These are phyloP conservation scores for Plectosphaerella cucumerina DNA, from an alignment of 2,329 filamentous ascomycete genomes.

Conservation along the genomic window DNA sequence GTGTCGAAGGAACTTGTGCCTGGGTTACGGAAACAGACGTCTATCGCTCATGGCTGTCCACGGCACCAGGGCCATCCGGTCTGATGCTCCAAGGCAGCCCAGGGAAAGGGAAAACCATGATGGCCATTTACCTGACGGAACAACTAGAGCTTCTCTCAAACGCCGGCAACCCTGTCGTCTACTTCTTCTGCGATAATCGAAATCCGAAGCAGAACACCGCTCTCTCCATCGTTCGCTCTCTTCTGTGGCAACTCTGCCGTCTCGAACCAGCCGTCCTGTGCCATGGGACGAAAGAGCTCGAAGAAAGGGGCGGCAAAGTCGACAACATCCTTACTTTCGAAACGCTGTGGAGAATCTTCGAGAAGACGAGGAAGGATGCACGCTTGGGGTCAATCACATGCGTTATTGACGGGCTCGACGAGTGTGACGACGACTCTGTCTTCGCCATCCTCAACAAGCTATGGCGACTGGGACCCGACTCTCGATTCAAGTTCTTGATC, in stretches of 20 bases:
- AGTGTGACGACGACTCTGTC: constrained; percentile 2
- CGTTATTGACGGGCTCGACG: constrained; percentile 14
- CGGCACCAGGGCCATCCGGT: neutral
- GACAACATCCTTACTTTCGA: neutral
- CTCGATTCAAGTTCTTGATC: neutral
- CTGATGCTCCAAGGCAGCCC: neutral
- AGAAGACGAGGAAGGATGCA: neutral
- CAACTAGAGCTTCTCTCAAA: neutral
- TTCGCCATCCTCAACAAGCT: neutral
- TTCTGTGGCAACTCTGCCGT: neutral
- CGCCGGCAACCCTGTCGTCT: neutral
- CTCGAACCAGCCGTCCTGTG: neutral
- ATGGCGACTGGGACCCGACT: neutral
- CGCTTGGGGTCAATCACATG: constrained; percentile 1
- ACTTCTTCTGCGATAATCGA: neutral
- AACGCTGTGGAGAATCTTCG: neutral
- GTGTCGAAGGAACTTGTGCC: neutral
- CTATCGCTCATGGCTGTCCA: neutral
- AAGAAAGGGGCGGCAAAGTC: no score
- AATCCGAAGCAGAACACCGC: neutral
- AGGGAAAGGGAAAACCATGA: neutral
- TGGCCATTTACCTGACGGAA: neutral
- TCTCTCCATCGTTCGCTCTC: neutral
- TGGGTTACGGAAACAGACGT: no score
- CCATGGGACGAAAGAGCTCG: no score